phyloP scores from a whole-genome alignment of 768 basidiomycete species.

The Filobasidium floriforme region DNA sequence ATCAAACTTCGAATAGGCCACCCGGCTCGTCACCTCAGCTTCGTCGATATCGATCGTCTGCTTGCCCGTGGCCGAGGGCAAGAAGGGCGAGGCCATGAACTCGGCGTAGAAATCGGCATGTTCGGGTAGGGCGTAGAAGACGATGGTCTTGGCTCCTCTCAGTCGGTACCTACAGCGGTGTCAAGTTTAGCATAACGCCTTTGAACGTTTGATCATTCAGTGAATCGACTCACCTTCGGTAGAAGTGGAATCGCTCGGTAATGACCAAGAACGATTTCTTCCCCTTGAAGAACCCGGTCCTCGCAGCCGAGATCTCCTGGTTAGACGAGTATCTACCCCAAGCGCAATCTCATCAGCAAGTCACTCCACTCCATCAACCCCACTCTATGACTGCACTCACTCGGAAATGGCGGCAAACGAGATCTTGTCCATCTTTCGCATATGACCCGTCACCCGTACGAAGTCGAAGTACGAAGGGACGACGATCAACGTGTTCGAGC shows the following conservation, averaged over 20 bases:
- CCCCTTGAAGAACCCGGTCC: slow-evolving; percentile 84
- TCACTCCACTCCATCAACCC: not conserved
- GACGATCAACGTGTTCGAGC: slow-evolving; percentile 77
- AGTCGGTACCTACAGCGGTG: slow-evolving; percentile 66
- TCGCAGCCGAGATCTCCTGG: slow-evolving; percentile 85
- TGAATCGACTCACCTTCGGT: slow-evolving; percentile 57
- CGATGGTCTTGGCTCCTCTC: slow-evolving; percentile 79
- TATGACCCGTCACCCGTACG: slow-evolving; percentile 77
- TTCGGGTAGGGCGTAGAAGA: slow-evolving; percentile 88
- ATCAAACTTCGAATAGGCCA: slow-evolving; percentile 83
- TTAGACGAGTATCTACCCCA: slow-evolving; percentile 73
- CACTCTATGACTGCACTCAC: slow-evolving; percentile 48
- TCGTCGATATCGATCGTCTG: slow-evolving; percentile 79
- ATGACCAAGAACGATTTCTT: slow-evolving; percentile 78
- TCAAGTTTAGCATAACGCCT: not conserved
- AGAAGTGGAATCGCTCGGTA: slow-evolving; percentile 98
- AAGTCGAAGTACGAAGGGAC: slow-evolving; percentile 95
- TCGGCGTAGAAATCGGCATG: slow-evolving; percentile 90
- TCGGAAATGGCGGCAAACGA: slow-evolving; percentile 82
- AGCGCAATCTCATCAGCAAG: not conserved
- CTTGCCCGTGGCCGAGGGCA: slow-evolving; percentile 28
- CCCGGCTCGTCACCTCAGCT: slow-evolving; percentile 70
- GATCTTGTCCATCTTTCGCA: slow-evolving; percentile 63
- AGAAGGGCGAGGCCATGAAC: slow-evolving; percentile 77
- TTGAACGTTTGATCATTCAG: not conserved